Evolutionary conservation across 805 yeast genomes (phyloP).

Genomic region (Saturnispora quitensis): DNA sequence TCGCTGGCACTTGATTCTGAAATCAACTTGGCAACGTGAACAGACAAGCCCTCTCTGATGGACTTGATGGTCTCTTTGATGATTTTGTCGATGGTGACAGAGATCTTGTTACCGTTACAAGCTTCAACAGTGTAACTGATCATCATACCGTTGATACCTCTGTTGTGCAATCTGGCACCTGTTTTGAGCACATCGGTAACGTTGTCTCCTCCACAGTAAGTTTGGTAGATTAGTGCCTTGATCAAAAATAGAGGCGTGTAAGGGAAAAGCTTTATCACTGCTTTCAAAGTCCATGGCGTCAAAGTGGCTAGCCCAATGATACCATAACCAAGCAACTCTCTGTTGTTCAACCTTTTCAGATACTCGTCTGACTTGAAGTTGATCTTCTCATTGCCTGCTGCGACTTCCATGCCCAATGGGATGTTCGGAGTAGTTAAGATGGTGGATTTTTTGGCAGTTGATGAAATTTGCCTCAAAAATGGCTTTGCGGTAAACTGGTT

Average conservation of each 20-base stretch:
- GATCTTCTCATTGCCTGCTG: not conserved
- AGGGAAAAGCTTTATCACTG: conserved; percentile 61
- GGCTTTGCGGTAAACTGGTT: not conserved
- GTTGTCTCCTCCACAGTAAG: conserved; percentile 87
- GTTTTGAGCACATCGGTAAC: conserved; percentile 60
- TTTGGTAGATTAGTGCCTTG: conserved; percentile 64
- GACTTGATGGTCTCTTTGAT: conserved; percentile 58
- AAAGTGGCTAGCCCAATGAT: conserved; percentile 63
- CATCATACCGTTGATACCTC: conserved; percentile 93
- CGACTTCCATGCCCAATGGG: not conserved
- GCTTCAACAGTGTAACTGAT: conserved; percentile 90
- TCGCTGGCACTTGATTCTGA: conserved; percentile 25
- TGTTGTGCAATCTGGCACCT: conserved; percentile 52
- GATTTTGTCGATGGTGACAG: conserved; percentile 41
- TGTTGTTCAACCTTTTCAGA: conserved; percentile 42
- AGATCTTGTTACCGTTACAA: conserved; percentile 64
- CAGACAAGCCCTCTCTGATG: conserved; percentile 56
- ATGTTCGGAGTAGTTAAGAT: not conserved
- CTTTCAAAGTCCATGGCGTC: conserved; percentile 50
- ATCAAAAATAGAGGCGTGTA: conserved; percentile 64
- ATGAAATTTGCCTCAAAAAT: conserved; percentile 3
- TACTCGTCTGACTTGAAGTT: conserved; percentile 22
- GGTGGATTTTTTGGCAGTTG: conserved; percentile 4
- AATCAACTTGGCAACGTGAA: conserved; percentile 59
- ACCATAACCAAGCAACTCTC: conserved; percentile 54